Evolutionary conservation across 2,329 filamentous ascomycete species (phyloP), one percentile per base, ranked within the genome.

Genomic region (Fusarium redolens): DNA sequence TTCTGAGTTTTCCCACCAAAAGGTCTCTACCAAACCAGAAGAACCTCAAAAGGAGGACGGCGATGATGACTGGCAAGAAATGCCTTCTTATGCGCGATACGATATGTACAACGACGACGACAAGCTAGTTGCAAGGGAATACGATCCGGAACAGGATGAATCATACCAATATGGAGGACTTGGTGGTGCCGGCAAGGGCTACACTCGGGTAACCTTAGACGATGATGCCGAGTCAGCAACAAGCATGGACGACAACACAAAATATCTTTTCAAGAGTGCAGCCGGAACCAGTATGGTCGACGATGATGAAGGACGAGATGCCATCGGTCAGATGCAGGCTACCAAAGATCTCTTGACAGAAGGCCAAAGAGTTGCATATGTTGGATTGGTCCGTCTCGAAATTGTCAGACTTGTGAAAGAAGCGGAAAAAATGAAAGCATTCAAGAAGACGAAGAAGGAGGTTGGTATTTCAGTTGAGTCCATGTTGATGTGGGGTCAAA

Each of bases 101-200:
- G 96, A 98, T 82, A 93, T 97, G 74, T 99, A 98, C 81, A 94
- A 99, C 79, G 96, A 99, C 78, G 92, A 97, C 80, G 93, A 97
- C 75, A 93, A 89, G 74, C 87, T 99, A 33, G 87, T 99, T 72
- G 96, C 96, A 17, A 92, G 89, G 71, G 96, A 97, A 75, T 92
- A 92, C 65, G 90, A 92, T 35, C 89, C 91, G 18, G 91, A 94
- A 52, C 92, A 89, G n/a, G 92, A 86, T 40, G 88, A 92, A 50
- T 86, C 83, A 48, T 89, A 91, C 69, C 91, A 89, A 45, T 97
- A 97, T 77, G 89, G 86, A 28, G 92, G 92, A 18, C 87, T 97
- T 1, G 95, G 96, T 30, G 95, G 95, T 33, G 96, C 96, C 13
- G 95, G 95, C 43, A 98, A 95, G 82, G 96, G 96, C 8, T 99